phyloP scores from a whole-genome alignment of 768 basidiomycete genomes.

The Clavaria fumosa region DNA sequence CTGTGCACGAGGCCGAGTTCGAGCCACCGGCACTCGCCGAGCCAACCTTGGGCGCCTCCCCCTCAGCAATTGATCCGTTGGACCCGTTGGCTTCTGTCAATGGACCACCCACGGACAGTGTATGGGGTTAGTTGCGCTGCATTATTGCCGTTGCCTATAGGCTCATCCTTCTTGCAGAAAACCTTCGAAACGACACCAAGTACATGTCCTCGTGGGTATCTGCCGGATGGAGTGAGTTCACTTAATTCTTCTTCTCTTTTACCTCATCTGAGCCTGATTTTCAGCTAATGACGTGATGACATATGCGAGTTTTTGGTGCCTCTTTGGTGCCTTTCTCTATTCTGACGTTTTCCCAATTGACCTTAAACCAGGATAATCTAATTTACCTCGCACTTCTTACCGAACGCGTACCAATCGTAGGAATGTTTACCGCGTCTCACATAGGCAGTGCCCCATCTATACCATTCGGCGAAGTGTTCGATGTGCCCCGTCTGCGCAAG shows the following conservation, averaged over 20 bases:
- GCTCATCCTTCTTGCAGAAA: too few relatives aligned
- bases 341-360: not conserved
- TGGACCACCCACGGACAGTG: slow-evolving; percentile 40
- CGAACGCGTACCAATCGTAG: slow-evolving; percentile 41
- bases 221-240: slow-evolving; percentile 58
- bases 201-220: slow-evolving; percentile 65
- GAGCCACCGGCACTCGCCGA: too few relatives aligned
- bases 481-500: slow-evolving; percentile 34
- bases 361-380: slow-evolving; percentile 33
- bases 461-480: slow-evolving; percentile 45
- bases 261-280: slow-evolving; percentile 7
- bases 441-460: slow-evolving; percentile 33
- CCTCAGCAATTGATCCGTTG: slow-evolving; percentile 18
- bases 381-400: slow-evolving; percentile 45
- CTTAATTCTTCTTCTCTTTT: slow-evolving; percentile 1
- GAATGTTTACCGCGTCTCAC: slow-evolving; percentile 43
- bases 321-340: not conserved
- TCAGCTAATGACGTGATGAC: slow-evolving; percentile 71
- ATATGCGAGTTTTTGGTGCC: slow-evolving; percentile 28
- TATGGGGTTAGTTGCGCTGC: slow-evolving; percentile 42
- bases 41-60: too few relatives aligned
- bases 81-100: slow-evolving; percentile 14
- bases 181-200: slow-evolving; percentile 39
- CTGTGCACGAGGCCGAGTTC: too few relatives aligned
- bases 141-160: too few relatives aligned